phyloP scores from a whole-genome alignment of 371 early-diverging fungal species.

The Circinella minor region DNA sequence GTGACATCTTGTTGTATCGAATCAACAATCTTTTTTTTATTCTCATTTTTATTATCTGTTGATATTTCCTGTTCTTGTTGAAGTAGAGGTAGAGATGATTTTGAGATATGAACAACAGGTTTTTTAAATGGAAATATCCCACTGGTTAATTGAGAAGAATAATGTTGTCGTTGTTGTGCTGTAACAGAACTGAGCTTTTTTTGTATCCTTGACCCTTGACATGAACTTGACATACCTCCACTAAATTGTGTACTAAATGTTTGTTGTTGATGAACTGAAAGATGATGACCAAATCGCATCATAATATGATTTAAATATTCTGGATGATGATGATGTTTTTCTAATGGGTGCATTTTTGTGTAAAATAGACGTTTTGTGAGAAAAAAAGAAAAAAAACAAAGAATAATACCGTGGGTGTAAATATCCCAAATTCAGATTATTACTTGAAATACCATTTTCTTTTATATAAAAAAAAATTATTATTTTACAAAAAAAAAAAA shows the following conservation, averaged over 20 bases:
- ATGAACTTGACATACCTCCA: slow-evolving; percentile 8
- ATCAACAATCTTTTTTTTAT: too few relatives aligned
- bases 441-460: too few relatives aligned
- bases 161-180: slow-evolving; percentile 3
- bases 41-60: too few relatives aligned
- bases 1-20: too few relatives aligned
- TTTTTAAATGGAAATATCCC: neutral
- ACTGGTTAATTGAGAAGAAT: neutral
- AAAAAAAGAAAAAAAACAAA: neutral
- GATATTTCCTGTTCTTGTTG: too few relatives aligned
- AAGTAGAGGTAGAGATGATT: neutral
- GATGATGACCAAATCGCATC: slow-evolving; percentile 18
- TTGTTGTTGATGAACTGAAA: slow-evolving; percentile 10
- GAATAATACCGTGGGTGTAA: too few relatives aligned
- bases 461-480: too few relatives aligned
- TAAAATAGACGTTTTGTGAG: neutral
- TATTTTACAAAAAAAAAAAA: too few relatives aligned
- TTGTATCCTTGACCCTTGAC: slow-evolving; percentile 7
- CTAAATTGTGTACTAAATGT: neutral
- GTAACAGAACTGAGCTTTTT: slow-evolving; percentile 4
- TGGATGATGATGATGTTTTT: slow-evolving; percentile 1
- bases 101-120: neutral
- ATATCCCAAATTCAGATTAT: too few relatives aligned
- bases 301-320: slow-evolving; percentile 14
- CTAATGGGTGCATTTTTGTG: slow-evolving; percentile 9